phyloP scores from a whole-genome alignment of 129 eudicot genomes.

The Artemisia annua region DNA sequence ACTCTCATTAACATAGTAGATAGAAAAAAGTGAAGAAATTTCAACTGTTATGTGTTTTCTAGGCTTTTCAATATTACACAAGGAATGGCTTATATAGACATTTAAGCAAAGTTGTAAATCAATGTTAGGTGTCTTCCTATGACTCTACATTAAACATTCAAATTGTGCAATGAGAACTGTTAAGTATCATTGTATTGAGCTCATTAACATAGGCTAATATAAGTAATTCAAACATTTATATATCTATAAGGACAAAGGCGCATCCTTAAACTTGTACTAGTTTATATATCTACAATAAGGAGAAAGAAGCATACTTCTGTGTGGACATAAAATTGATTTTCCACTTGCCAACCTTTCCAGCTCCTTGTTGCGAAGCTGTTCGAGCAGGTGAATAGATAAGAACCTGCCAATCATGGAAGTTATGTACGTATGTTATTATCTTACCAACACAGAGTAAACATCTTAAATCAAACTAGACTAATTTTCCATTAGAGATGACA shows the following conservation, averaged over 20 bases:
- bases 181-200: not conserved
- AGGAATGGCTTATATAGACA: no score
- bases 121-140: not conserved
- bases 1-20: not conserved
- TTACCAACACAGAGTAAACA: no score
- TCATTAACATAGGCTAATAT: not conserved
- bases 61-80: not conserved
- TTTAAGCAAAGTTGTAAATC: no score
- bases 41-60: not conserved
- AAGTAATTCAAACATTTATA: not conserved
- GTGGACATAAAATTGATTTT: conserved; percentile 73
- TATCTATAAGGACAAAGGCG: not conserved
- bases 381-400: conserved; percentile 73
- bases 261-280: no score
- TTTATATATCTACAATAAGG: not conserved
- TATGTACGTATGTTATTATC: no score
- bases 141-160: not conserved
- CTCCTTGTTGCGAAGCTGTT: conserved; percentile 79
- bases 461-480: not conserved
- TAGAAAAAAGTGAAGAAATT: not conserved
- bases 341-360: conserved; percentile 85
- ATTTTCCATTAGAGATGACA: not conserved
- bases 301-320: conserved; percentile 57
- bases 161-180: not conserved
- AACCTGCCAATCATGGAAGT: conserved; percentile 48